These are phyloP conservation scores for Oryza glaberrima DNA, from an alignment of 176 grass and related monocot genomes.

Conservation along the genomic window DNA sequence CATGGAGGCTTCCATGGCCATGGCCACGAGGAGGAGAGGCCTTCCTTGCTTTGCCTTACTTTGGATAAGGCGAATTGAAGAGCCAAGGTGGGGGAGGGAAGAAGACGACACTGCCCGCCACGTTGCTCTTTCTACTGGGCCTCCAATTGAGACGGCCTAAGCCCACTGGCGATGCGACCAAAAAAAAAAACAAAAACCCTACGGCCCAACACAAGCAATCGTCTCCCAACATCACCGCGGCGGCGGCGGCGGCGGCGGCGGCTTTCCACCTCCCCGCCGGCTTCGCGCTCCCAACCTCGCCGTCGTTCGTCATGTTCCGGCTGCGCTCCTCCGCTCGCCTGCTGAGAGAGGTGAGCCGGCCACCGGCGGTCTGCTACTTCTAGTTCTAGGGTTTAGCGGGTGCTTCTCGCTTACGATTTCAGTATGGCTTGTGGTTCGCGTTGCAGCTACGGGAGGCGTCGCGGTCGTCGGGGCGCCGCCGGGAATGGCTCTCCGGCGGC, in stretches of 20 bases:
- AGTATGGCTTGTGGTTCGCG: not conserved
- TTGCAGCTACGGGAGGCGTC: slow-evolving; percentile 43
- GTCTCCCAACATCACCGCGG: not conserved
- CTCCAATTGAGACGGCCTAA: not conserved
- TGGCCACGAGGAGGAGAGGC: not conserved
- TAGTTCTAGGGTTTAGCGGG: not conserved
- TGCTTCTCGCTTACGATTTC: not conserved
- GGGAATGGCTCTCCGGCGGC: slow-evolving; percentile 36
- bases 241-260: slow-evolving; percentile 10
- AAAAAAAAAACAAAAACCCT: not conserved
- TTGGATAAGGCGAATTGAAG: slow-evolving; percentile 15
- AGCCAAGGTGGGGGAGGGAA: too few species aligned
- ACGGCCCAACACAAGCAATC: not conserved
- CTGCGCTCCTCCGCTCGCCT: slow-evolving; percentile 51
- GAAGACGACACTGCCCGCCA: too few species aligned
- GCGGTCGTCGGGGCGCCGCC: slow-evolving; percentile 1
- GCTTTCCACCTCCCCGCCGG: slow-evolving; percentile 4
- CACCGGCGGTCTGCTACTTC: not conserved
- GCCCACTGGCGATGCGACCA: not conserved
- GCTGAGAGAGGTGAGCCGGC: slow-evolving; percentile 33
- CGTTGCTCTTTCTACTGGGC: not conserved
- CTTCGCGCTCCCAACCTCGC: not conserved
- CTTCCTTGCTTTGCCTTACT: not conserved
- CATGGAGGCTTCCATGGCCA: slow-evolving; percentile 46
- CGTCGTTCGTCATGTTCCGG: slow-evolving; percentile 32